Base-by-base conservation (phyloP, 108 stramenopile genomes). In the Conticribra guillardii region DNA sequence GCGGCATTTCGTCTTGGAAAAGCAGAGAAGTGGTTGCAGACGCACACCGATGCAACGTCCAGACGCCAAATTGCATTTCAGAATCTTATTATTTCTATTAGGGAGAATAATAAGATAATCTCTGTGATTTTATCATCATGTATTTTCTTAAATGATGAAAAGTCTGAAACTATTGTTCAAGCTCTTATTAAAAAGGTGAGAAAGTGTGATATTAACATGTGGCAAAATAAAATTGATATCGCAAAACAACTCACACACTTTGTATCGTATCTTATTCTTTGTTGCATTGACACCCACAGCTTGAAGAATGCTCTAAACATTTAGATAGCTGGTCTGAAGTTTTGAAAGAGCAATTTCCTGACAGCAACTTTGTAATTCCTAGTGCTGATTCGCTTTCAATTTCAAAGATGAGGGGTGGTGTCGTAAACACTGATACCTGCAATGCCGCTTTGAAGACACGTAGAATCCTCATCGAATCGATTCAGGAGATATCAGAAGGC, bases 101-200 rank as follows among this genome's bases (percentile, higher is more conserved):
- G n/a, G n/a, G n/a, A n/a, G n/a, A n/a, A n/a, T n/a, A n/a, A 62
- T 37, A 34, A 7, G 4, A 21, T 47, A 23, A 46, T 47, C 28
- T 46, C 61, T 15, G 61, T 62, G 2, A 27, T 67, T 54, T 32
- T 69, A 15, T 69, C 41, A 2, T 72, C 71, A 2, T 72, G 62
- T 24, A 72, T 72, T 31, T 64, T 63, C 21, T 30, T 34, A 17
- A 62, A 72, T 7, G 71, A 72, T 37, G 62, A 71, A 33, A 52
- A 16, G 21, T 14, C 69, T 0, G 58, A 59, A 16, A 69, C 52
- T n/a, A 44, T 49, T n/a, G 60, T 30, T 0, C 41, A 31, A 4
- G 53, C 54, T 2, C n/a, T 64, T 15, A 27, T 64, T 54, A 28
- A 55, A 11, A 31, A 55, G 37, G 34, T 67, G 22, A 37, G 17